Percentiles rank a stretch among this genome's conserved stretches.
Evolutionary conservation across 768 basidiomycete genomes (phyloP).

Genomic region (Boletellus emodensis): DNA sequence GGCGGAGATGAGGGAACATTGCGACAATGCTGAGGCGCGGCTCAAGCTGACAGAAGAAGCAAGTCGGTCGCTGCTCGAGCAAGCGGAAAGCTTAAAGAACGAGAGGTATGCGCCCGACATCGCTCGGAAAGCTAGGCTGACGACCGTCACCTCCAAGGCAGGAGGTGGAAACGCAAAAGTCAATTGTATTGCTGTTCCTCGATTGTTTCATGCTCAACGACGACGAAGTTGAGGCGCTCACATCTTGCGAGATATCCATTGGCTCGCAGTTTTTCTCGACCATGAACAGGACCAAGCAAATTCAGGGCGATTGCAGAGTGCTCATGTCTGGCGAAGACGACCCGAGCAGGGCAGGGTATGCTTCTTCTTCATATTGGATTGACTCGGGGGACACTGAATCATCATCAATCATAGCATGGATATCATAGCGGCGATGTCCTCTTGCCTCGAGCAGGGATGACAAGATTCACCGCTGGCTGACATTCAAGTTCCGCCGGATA

Average conservation of each 20-base stretch:
- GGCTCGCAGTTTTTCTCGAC: constrained; percentile 73
- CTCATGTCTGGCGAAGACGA: constrained; percentile 84
- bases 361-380: background rate
- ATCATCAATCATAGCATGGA: constrained; percentile 57
- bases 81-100: constrained; percentile 69
- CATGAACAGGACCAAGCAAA: constrained; percentile 81
- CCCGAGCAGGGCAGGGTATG: constrained; percentile 71
- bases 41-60: constrained; percentile 71
- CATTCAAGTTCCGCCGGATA: constrained; percentile 78
- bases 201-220: constrained; percentile 78
- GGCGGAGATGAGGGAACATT: constrained; percentile 72
- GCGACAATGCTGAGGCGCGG: constrained; percentile 79
- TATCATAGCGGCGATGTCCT: constrained; percentile 79
- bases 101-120: constrained; percentile 52
- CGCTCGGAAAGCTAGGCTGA: background rate
- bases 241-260: constrained; percentile 76
- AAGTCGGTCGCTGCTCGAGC: constrained; percentile 75
- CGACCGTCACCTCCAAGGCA: constrained; percentile 40
- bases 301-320: constrained; percentile 80
- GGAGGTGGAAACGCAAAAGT: constrained; percentile 64
- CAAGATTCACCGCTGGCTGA: constrained; percentile 83
- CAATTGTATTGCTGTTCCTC: constrained; percentile 77
- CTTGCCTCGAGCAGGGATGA: constrained; percentile 85
- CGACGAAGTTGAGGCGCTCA: constrained; percentile 67
- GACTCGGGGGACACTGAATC: background rate